phyloP scores from a whole-genome alignment of 352 stramenopile genomes.

The Phytophthora ohioensis region DNA sequence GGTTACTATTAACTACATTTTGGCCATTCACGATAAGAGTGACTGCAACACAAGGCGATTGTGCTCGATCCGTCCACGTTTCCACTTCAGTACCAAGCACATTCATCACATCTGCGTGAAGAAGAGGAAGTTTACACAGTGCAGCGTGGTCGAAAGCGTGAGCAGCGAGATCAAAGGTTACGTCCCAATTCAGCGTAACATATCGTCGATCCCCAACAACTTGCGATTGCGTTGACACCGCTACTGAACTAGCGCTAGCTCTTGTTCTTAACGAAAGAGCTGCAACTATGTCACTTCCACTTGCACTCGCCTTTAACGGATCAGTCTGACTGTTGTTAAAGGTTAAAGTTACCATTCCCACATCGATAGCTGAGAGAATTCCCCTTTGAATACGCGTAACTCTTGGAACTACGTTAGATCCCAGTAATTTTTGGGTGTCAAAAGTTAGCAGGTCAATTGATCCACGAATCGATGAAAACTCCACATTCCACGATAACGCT shows the following conservation, averaged over 20 bases:
- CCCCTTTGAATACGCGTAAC: constrained; percentile 1
- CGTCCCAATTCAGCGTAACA: neutral
- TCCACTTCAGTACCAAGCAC: constrained; percentile 38
- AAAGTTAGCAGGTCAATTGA: neutral
- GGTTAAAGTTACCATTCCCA: neutral
- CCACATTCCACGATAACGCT: neutral
- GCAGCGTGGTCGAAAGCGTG: neutral
- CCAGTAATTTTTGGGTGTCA: neutral
- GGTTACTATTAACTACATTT: constrained; percentile 20
- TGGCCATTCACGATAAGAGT: constrained; percentile 40
- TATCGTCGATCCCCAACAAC: neutral
- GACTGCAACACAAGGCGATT: constrained; percentile 35
- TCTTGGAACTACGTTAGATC: neutral
- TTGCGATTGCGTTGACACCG: neutral
- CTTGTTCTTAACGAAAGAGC: neutral
- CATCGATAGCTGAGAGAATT: neutral
- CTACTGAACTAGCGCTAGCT: neutral
- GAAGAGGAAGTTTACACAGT: neutral
- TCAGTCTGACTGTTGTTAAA: neutral
- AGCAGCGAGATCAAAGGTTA: constrained; percentile 2
- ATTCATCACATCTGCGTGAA: constrained; percentile 20
- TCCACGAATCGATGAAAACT: neutral
- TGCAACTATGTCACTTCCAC: neutral
- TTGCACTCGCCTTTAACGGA: neutral
- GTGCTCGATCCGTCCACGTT: constrained; percentile 18